Evolutionary conservation across 108 stramenopile species (phyloP), one percentile per base, ranked within the genome.

Genomic region (Cyclotella kingstonii): DNA sequence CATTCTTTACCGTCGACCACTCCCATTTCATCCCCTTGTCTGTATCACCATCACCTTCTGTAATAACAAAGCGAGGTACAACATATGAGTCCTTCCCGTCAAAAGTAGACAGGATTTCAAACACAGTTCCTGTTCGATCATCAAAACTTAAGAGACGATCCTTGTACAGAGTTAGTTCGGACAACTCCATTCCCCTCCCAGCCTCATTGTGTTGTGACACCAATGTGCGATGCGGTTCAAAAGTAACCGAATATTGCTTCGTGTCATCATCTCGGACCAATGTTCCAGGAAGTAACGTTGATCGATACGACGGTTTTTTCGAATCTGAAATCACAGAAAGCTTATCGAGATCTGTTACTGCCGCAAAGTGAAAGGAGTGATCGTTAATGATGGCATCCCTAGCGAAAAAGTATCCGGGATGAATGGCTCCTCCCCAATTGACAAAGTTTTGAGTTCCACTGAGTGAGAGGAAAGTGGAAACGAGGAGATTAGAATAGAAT

Each of bases 11-110:
- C 3, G 96, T 97, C 9, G 91, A 79, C 96, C 96, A 97, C 66
- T 97, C 96, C 87, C 91, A 87, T 59, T 89, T 89, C 93, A 96
- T 94, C 42, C 96, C 96, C 78, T 97, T 97, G 63, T 96, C 95
- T 23, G 93, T 87, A 49, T 89, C 87, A 11, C 96, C 96, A 36
- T 84, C 82, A 40, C 96, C 96, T 81, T 97, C 96, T 26, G 91
- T 89, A 41, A 95, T 75, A 53, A 97, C 86, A 55, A 89, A 86
- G 38, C 95, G 77, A n/a, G 93, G 93, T 7, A 89, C 90, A n/a
- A 84, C 84, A 51, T 81, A 87, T 12, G 84, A 82, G 12, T 80
- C 73, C 47, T 66, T 64, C 26, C 83, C 89, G 28, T 86, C 73
- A 12, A 62, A 39, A 15, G 49, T 76, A 21, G 84, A 89, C 28